Conservation (phyloP, 441 rosid species). For the Eutrema salsugineum region DNA sequence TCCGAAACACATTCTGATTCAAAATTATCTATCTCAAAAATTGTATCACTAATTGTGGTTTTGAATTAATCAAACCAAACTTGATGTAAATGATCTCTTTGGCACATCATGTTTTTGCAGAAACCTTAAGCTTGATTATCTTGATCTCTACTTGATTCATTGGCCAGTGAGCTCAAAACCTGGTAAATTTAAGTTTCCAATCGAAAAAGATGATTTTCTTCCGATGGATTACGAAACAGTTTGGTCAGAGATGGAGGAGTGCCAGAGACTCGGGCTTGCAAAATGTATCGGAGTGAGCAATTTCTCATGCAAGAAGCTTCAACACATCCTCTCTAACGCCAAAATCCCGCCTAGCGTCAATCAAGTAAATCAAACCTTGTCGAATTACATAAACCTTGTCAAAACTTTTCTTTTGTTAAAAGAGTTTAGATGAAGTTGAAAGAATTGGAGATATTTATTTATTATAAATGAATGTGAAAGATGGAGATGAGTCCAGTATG, state of each 20-base stretch:
- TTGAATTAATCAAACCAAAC: background rate
- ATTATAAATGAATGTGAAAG: background rate
- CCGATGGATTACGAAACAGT: conserved; percentile 47
- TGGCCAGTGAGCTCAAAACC: conserved; percentile 51
- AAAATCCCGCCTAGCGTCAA: conserved; percentile 57
- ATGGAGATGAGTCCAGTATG: no score
- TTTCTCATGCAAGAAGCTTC: conserved; percentile 57
- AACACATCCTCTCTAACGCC: conserved; percentile 44
- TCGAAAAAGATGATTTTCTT: conserved; percentile 32
- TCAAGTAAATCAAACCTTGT: conserved; percentile 36
- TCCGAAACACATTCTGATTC: background rate
- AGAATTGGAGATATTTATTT: background rate
- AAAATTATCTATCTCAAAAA: no score
- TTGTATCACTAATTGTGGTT: background rate
- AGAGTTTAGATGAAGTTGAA: background rate
- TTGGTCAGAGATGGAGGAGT: conserved; percentile 71
- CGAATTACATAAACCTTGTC: background rate
- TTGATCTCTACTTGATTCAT: conserved; percentile 57
- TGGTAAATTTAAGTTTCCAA: conserved; percentile 30
- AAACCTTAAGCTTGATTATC: conserved; percentile 46
- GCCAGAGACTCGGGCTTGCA: conserved; percentile 49
- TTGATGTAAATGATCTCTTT: background rate
- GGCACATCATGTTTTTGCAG: conserved; percentile 10
- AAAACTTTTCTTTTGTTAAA: background rate
- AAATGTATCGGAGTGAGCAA: conserved; percentile 68